These are phyloP conservation scores for Naganishia antarctica DNA, from an alignment of 768 basidiomycete genomes.

Conservation along the genomic window DNA sequence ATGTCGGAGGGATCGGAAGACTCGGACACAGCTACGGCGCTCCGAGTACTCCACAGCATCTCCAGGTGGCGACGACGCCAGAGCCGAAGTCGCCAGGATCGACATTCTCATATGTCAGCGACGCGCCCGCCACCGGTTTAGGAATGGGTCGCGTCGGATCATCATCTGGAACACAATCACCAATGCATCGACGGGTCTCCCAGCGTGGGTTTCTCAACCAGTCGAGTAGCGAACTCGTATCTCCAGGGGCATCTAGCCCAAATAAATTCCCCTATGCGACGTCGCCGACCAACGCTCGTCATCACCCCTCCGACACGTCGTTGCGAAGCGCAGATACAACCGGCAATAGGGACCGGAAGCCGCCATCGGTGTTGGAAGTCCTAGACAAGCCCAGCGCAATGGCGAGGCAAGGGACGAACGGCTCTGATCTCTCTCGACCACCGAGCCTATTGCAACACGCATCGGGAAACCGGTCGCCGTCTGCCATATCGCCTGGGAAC, in stretches of 20 bases:
- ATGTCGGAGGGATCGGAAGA: background rate
- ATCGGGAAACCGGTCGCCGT: conserved; percentile 14
- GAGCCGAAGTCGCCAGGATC: conserved; percentile 15
- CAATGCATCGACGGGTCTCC: conserved; percentile 5
- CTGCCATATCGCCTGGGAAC: conserved; percentile 5
- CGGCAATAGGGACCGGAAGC: background rate
- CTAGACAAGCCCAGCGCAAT: conserved; percentile 1
- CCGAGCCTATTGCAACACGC: background rate
- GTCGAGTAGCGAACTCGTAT: background rate
- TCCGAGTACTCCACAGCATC: conserved; percentile 1
- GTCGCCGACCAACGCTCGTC: background rate
- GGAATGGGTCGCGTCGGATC: conserved; percentile 9
- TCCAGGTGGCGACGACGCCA: background rate
- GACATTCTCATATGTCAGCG: conserved; percentile 6
- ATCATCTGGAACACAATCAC: conserved; percentile 10
- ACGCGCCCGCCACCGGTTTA: background rate
- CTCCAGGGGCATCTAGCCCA: background rate
- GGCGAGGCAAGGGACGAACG: background rate
- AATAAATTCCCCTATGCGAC: background rate
- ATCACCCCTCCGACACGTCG: background rate
- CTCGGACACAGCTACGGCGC: background rate
- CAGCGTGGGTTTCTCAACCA: background rate
- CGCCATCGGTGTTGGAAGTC: background rate
- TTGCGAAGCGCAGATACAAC: background rate
- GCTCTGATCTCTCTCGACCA: background rate